These are phyloP conservation scores for Penicillium paradoxum DNA, from an alignment of 495 filamentous ascomycete species.

Conservation along the genomic window DNA sequence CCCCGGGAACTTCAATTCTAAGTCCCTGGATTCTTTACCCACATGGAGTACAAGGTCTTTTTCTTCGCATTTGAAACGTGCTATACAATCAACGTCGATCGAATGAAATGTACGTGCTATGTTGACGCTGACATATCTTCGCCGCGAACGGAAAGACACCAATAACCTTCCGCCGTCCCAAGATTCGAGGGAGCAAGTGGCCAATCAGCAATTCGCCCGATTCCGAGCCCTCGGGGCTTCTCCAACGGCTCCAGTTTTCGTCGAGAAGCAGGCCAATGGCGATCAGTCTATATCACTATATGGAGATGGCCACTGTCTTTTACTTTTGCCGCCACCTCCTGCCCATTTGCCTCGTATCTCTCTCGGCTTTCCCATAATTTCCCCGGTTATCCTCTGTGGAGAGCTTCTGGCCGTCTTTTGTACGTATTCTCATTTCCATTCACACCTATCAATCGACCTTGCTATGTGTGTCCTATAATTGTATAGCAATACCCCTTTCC, in stretches of 20 bases:
- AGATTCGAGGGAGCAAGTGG: background rate
- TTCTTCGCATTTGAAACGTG: too few relatives aligned
- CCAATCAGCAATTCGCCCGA: background rate
- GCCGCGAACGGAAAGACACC: background rate
- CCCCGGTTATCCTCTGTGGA: background rate
- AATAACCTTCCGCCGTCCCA: background rate
- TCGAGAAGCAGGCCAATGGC: background rate
- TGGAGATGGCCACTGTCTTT: background rate
- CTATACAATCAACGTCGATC: too few relatives aligned
- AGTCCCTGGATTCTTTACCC: too few relatives aligned
- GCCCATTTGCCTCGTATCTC: constrained; percentile 17
- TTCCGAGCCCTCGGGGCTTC: background rate
- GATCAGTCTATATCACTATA: background rate
- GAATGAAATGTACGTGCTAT: too few relatives aligned
- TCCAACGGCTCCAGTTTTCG: background rate
- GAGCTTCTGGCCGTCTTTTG: background rate
- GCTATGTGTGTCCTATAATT: background rate
- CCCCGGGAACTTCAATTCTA: background rate
- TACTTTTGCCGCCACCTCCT: constrained; percentile 17
- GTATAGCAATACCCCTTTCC: background rate
- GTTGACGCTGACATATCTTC: too few relatives aligned
- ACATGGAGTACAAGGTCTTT: too few relatives aligned
- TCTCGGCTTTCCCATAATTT: background rate
- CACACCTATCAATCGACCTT: background rate
- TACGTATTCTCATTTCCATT: background rate